Conservation (phyloP, 768 basidiomycete species). For the Mycena metata region DNA sequence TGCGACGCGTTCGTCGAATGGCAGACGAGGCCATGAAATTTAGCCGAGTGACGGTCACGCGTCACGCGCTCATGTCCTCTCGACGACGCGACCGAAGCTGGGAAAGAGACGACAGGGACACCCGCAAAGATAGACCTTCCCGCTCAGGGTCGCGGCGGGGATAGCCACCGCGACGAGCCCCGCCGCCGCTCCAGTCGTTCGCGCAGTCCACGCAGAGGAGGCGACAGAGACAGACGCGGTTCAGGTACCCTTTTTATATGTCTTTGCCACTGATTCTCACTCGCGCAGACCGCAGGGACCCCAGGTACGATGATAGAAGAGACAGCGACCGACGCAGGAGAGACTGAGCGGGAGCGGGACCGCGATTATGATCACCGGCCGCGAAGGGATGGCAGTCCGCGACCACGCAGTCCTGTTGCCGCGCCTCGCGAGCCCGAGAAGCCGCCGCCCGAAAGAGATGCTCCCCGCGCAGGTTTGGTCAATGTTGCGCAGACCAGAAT, state of each 20-base stretch:
- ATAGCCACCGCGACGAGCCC: conserved; percentile 55
- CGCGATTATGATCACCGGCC: conserved; percentile 53
- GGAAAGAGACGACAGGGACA: conserved; percentile 61
- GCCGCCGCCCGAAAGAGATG: conserved; percentile 32
- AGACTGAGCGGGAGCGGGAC: conserved; percentile 48
- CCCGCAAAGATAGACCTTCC: conserved; percentile 57
- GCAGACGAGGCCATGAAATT: conserved; percentile 18
- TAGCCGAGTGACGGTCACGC: conserved; percentile 1
- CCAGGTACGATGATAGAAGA: conserved; percentile 41
- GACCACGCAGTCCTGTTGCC: conserved; percentile 41
- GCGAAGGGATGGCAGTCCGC: conserved; percentile 50
- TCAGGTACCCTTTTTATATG: conserved; percentile 35
- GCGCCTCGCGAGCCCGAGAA: conserved; percentile 42
- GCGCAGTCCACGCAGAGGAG: conserved; percentile 60
- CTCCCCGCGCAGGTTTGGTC: conserved; percentile 38
- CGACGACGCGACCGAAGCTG: conserved; percentile 75
- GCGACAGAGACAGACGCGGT: conserved; percentile 57
- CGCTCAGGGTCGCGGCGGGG: conserved; percentile 53
- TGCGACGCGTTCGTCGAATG: conserved; percentile 29
- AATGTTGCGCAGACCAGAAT: conserved; percentile 18
- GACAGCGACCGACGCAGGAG: conserved; percentile 56
- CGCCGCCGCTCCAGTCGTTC: conserved; percentile 65
- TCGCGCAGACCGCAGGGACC: conserved; percentile 48
- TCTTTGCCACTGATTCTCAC: neutral
- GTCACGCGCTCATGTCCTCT: conserved; percentile 63